Evolutionary conservation across 177 flowering plant genomes (phyloP).

Genomic region (Vitis hybrid): DNA sequence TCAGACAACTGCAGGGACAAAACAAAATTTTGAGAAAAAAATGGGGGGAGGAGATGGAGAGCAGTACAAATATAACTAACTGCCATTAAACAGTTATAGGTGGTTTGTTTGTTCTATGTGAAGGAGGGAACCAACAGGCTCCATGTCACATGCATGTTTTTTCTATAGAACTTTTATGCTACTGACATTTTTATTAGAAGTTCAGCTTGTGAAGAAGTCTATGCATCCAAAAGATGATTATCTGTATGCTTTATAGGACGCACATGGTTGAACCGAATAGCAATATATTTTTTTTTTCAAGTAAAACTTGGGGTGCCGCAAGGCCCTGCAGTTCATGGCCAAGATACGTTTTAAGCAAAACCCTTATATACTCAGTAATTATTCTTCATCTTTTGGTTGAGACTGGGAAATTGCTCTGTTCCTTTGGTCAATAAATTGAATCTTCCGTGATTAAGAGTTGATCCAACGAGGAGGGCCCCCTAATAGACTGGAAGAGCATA

Average conservation of each 20-base stretch:
- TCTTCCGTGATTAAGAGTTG: too few relatives aligned
- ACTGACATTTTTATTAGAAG: background rate
- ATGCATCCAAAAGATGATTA: too few relatives aligned
- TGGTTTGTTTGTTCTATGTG: background rate
- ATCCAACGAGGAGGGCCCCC: too few relatives aligned
- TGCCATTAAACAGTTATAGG: background rate
- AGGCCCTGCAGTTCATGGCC: too few relatives aligned
- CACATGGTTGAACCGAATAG: background rate
- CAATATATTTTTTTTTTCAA: too few relatives aligned
- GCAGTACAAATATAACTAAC: background rate
- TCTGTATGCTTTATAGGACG: background rate
- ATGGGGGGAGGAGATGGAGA: background rate
- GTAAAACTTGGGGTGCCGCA: too few relatives aligned
- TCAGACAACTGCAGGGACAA: background rate
- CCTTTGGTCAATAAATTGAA: too few relatives aligned
- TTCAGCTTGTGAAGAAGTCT: background rate
- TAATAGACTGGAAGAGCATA: too few relatives aligned
- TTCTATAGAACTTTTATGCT: background rate
- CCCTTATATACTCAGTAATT: too few relatives aligned
- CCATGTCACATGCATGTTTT: background rate
- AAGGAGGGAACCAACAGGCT: background rate
- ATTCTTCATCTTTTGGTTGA: too few relatives aligned
- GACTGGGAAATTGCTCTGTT: too few relatives aligned
- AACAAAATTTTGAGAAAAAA: background rate
- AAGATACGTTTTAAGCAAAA: too few relatives aligned